phyloP scores from a whole-genome alignment of 768 basidiomycete genomes.

The Lentinula edodes region DNA sequence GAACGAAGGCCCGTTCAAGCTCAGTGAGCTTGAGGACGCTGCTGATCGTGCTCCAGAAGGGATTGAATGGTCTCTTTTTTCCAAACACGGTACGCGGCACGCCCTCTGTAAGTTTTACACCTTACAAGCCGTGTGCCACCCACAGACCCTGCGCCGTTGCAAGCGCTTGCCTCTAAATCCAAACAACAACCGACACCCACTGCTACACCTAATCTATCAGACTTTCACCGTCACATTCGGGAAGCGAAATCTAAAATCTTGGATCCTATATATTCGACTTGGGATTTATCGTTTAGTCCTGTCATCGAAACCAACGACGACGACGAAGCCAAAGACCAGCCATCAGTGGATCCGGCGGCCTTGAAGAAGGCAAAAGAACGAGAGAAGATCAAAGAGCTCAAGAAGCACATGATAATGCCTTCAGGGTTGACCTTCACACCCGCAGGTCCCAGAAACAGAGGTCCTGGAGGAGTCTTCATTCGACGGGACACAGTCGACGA shows the following conservation, averaged over 20 bases:
- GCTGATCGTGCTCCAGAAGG: constrained; percentile 35
- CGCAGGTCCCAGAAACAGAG: constrained; percentile 14
- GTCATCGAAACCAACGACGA: constrained; percentile 33
- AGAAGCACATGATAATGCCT: constrained; percentile 37
- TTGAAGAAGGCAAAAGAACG: constrained; percentile 38
- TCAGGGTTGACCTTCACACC: constrained; percentile 16
- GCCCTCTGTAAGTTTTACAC: neutral
- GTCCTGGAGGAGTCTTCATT: constrained; percentile 41
- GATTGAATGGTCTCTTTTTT: constrained; percentile 61
- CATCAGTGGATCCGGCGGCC: constrained; percentile 31
- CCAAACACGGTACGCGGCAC: constrained; percentile 42
- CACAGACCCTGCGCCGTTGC: constrained; percentile 52
- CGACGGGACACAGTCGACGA: constrained; percentile 56
- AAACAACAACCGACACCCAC: constrained; percentile 32
- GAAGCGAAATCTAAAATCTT: constrained; percentile 44
- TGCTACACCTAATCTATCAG: constrained; percentile 29
- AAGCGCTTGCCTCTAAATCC: constrained; percentile 34
- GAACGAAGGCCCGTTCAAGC: constrained; percentile 21
- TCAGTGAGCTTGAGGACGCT: constrained; percentile 38
- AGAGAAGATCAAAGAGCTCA: constrained; percentile 50
- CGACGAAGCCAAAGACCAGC: constrained; percentile 25
- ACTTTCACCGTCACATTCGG: constrained; percentile 55
- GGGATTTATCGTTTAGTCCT: constrained; percentile 17
- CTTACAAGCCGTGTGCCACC: neutral
- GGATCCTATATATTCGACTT: constrained; percentile 36